A percentile compares a stretch with the other conserved stretches of the same genome.
phyloP scores from a whole-genome alignment of 768 basidiomycete genomes.

The Tricholoma furcatifolium region DNA sequence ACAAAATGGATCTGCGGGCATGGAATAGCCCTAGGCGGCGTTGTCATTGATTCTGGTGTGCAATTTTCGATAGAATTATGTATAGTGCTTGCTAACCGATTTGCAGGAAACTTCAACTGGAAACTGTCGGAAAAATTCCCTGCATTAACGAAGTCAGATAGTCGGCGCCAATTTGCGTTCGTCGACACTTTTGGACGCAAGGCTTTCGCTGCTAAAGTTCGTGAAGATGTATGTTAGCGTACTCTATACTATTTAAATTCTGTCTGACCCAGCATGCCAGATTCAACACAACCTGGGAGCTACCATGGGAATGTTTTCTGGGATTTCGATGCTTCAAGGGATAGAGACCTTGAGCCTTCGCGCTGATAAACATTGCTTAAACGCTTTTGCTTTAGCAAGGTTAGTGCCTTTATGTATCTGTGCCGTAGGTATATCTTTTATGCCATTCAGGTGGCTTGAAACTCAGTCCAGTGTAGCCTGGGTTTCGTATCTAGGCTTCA shows the following conservation, averaged over 20 bases:
- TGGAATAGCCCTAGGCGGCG: not conserved
- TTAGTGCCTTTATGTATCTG: conserved; percentile 19
- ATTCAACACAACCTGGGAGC: not conserved
- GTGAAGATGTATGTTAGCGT: not conserved
- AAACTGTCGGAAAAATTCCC: conserved; percentile 1
- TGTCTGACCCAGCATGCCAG: too few relatives aligned
- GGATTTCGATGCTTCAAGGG: not conserved
- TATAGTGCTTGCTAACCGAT: too few relatives aligned
- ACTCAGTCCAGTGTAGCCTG: conserved; percentile 32
- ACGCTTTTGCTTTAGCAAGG: conserved; percentile 67
- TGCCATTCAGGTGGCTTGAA: conserved; percentile 27
- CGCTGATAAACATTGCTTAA: conserved; percentile 67
- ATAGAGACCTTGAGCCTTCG: conserved; percentile 76
- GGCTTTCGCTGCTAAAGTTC: conserved; percentile 2
- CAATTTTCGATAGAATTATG: not conserved
- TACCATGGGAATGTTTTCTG: not conserved
- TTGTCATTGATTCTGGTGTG: conserved; percentile 3
- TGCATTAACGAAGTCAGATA: not conserved
- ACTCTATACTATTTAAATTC: too few relatives aligned
- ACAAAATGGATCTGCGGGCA: conserved; percentile 8
- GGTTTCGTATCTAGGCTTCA: conserved; percentile 40
- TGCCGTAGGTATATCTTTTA: too few relatives aligned
- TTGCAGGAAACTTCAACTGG: conserved; percentile 4
- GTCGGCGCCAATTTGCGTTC: not conserved
- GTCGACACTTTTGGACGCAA: not conserved